Evolutionary conservation across 2,329 filamentous ascomycete genomes (phyloP).

Genomic region (Fusarium bactridioides): DNA sequence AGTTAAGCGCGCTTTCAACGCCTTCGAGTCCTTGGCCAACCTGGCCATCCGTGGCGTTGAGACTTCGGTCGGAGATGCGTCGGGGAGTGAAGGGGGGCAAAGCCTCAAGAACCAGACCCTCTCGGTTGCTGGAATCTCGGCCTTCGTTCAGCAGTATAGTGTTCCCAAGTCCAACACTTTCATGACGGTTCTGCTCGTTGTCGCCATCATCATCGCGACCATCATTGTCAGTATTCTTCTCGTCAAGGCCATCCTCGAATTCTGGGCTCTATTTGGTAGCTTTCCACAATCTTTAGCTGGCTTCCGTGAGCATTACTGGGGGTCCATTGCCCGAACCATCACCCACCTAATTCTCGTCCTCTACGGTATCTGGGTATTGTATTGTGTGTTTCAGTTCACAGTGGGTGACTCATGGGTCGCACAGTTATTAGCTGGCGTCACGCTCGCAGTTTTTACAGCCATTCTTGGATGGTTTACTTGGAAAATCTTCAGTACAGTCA

Average conservation of each 20-base stretch:
- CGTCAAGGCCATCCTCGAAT: slow-evolving; percentile 89
- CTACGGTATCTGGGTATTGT: slow-evolving; percentile 94
- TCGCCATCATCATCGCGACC: slow-evolving; percentile 83
- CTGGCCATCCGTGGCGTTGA: slow-evolving; percentile 63
- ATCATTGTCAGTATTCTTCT: slow-evolving; percentile 88
- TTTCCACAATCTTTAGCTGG: slow-evolving; percentile 82
- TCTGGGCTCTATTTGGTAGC: slow-evolving; percentile 87
- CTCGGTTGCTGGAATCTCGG: slow-evolving; percentile 78
- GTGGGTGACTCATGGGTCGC: slow-evolving; percentile 94
- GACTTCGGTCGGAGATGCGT: slow-evolving; percentile 52
- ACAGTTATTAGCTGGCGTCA: slow-evolving; percentile 82
- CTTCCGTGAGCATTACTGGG: slow-evolving; percentile 98
- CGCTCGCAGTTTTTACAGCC: slow-evolving; percentile 80
- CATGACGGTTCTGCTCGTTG: slow-evolving; percentile 91
- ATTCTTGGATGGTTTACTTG: slow-evolving; percentile 84
- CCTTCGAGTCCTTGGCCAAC: slow-evolving; percentile 58
- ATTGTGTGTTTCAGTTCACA: slow-evolving; percentile 96
- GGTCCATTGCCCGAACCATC: slow-evolving; percentile 85
- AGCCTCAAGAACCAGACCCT: slow-evolving; percentile 49
- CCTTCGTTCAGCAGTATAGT: slow-evolving; percentile 81
- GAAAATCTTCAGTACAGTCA: slow-evolving; percentile 81
- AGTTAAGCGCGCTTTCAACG: slow-evolving; percentile 62
- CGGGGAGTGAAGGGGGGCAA: slow-evolving; percentile 37
- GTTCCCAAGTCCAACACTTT: slow-evolving; percentile 93
- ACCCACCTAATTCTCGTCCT: slow-evolving; percentile 89